Evolutionary conservation across 2,329 filamentous ascomycete species (phyloP), one percentile per base, ranked within the genome.

Genomic region (Alternaria postmessia): DNA sequence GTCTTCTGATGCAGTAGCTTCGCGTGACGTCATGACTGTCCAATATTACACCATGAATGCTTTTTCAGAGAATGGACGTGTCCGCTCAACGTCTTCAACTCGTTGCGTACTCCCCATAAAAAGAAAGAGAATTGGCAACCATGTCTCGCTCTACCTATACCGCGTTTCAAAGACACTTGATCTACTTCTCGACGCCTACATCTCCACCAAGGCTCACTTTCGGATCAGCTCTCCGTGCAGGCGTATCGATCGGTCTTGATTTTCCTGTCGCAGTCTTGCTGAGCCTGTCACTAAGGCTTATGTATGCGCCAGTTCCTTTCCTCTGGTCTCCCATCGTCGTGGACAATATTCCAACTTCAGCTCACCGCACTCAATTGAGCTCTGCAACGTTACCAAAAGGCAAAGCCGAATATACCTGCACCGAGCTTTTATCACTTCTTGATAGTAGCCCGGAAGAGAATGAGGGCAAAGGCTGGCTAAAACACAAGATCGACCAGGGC

Each of bases 111-210:
- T 9, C 16, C 9, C 28, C 11, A 34, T 43, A 43, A 7, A 12
- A 26, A 7, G 7, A 26, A 26, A 26, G 24, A 26, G 24, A 26
- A 26, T 24, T 43, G 6, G 11, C 12, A 5, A 28, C 22, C 16
- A 61, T 61, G 69, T 65, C 67, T 46, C 55, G 52, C 54, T 59
- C 32, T 38, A 61, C 51, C 7, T 68, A 67, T 46, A 65, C 67
- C 4, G 61, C 69, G 12, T 71, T 71, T 39, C 68, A 71, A 42
- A 52, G 52, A 28, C 69, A 71, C 39, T 59, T 71, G 9, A 34
- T 63, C 20, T 71, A 70, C 62, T 70, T 71, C 49, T 68, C 67
- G 5, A 71, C 66, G 1, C 64, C 65, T 6, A 69, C 66, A 12
- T 54, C 61, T 12, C 63, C 64, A 32, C 66, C 69, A 11, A 36